Evolutionary conservation across 2,329 filamentous ascomycete genomes (phyloP), one percentile per base, ranked within the genome.

Genomic region (Botryotinia narcissicola): DNA sequence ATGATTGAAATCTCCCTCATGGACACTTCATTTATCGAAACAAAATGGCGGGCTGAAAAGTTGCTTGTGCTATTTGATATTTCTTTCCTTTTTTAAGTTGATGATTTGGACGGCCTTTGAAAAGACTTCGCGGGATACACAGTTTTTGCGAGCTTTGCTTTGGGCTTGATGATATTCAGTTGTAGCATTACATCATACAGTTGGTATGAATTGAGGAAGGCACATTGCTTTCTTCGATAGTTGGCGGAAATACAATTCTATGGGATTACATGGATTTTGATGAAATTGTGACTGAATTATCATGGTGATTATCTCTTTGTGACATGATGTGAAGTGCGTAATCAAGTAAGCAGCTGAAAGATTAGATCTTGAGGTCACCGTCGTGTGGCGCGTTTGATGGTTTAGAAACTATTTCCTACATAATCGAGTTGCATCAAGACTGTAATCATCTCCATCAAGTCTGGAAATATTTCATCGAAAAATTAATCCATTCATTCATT

Each of bases 41-140:
- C 37, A 37, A 61, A 68, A 68, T 68, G 66, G 66, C 66, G 10
- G 54, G 68, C 57, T 70, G 68, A 70, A 70, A 70, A 70, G 51
- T 70, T 70, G 68, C 66, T 68, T 68, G 66, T 57, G 48, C 66
- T 57, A 68, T 68, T 57, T 57, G 48, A 57, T 68, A 44, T 68
- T 68, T 68, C 66, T 68, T 57, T 68, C 66, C 66, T 54, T 57
- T 40, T 42, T 57, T 29, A 29, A 20, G 51, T 68, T 40, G 35
- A 68, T 57, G 51, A 22, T 57, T 68, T 42, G 10, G 25, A 57
- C 48, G 14, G 35, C 48, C 25, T 57, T 22, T 42, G 48, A 32
- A 37, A 42, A 18, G 48, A 32, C 6, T 68, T 32, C 48, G 35
- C 37, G 66, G n/a, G 64, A 68, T 44, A 57, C 7, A 57, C 48